phyloP scores from a whole-genome alignment of 2,329 filamentous ascomycete species.

The Aspergillus pseudonomiae region DNA sequence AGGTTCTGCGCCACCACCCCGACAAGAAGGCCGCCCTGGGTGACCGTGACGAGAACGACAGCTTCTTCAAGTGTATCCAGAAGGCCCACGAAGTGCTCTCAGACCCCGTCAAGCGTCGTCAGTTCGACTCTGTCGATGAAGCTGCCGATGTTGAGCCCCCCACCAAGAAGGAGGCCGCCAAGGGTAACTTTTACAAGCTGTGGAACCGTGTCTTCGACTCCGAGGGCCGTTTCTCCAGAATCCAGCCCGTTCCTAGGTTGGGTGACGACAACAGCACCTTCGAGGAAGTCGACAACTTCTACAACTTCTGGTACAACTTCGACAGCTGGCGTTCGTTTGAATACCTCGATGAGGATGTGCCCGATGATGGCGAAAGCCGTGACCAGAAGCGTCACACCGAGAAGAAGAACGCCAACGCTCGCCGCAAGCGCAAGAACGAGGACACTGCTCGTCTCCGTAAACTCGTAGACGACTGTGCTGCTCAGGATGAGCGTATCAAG shows the following conservation, averaged over 20 bases:
- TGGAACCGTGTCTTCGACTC: slow-evolving; percentile 90
- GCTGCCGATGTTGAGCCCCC: slow-evolving; percentile 90
- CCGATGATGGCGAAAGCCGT: slow-evolving; percentile 97
- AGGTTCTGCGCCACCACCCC: slow-evolving; percentile 97
- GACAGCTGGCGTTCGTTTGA: slow-evolving; percentile 98
- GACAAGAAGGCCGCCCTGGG: slow-evolving; percentile 97
- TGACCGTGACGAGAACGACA: slow-evolving; percentile 80
- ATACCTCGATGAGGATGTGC: slow-evolving; percentile 98
- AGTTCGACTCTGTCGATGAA: slow-evolving; percentile 97
- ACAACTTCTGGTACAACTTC: slow-evolving; percentile 99
- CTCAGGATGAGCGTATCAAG: slow-evolving; percentile 93
- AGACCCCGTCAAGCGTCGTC: slow-evolving; percentile 87
- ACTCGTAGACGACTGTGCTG: slow-evolving; percentile 82
- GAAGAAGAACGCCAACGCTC: slow-evolving; percentile 95
- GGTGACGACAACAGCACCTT: slow-evolving; percentile 82
- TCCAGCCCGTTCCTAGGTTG: slow-evolving; percentile 82
- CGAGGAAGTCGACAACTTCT: slow-evolving; percentile 91
- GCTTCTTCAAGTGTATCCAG: slow-evolving; percentile 99
- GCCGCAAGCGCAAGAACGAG: slow-evolving; percentile 99
- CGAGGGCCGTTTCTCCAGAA: slow-evolving; percentile 90
- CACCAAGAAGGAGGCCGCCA: slow-evolving; percentile 83
- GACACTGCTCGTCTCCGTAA: slow-evolving; percentile 89
- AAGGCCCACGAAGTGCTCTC: slow-evolving; percentile 93
- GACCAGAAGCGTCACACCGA: slow-evolving; percentile 98
- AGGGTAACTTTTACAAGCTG: slow-evolving; percentile 92